These are phyloP conservation scores for Boletus pseudo-olivaceus DNA, from an alignment of 768 basidiomycete species.

Conservation along the genomic window DNA sequence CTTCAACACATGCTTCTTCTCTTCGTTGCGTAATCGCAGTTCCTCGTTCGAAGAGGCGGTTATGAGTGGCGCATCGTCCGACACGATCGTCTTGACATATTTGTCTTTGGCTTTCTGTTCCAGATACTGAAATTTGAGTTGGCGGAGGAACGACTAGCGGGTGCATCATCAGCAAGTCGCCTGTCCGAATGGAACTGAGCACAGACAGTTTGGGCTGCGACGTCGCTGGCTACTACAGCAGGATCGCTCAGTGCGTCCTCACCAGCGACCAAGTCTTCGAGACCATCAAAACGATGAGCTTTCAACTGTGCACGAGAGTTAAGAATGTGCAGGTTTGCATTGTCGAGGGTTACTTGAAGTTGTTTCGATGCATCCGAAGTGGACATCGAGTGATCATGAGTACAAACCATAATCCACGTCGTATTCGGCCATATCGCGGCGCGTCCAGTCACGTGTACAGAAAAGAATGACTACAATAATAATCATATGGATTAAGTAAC, in stretches of 20 bases:
- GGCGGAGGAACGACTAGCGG: constrained; percentile 64
- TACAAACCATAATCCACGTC: background rate
- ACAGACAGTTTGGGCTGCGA: constrained; percentile 60
- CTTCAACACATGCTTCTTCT: constrained; percentile 69
- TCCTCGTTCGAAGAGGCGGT: constrained; percentile 77
- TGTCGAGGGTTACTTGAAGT: constrained; percentile 28
- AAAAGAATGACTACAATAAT: background rate
- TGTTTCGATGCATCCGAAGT: constrained; percentile 21
- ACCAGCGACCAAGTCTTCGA: constrained; percentile 24
- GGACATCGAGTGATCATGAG: constrained; percentile 14
- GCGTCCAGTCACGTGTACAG: constrained; percentile 8
- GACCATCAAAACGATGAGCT: constrained; percentile 26
- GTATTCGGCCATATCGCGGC: background rate
- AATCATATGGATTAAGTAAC: too few relatives aligned
- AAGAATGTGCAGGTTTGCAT: constrained; percentile 22
- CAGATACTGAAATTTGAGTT: constrained; percentile 85
- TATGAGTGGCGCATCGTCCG: constrained; percentile 79
- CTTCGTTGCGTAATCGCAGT: constrained; percentile 54
- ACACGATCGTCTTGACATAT: constrained; percentile 83
- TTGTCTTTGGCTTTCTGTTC: constrained; percentile 90
- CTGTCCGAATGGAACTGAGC: background rate
- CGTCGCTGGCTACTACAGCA: constrained; percentile 52
- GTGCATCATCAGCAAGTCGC: constrained; percentile 1
- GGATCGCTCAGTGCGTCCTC: constrained; percentile 46
- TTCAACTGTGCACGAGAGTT: constrained; percentile 21